Evolutionary conservation across 345 rosid species (phyloP).

Genomic region (Clarkia xantiana): DNA sequence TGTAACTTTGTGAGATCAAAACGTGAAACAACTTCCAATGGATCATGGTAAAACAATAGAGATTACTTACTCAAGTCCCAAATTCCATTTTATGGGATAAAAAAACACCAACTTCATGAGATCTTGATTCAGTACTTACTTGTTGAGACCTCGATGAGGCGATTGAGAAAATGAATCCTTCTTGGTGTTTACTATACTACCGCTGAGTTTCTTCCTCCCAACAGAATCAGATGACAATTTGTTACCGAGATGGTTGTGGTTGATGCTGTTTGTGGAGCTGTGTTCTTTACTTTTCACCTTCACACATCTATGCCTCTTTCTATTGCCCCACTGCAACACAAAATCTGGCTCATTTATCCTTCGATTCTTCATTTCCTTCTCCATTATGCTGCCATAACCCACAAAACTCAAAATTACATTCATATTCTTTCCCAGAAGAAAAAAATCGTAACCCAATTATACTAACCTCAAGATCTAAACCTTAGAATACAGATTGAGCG

Average conservation of each 20-base stretch:
- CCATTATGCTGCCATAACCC: conserved; percentile 25
- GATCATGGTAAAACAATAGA: no score
- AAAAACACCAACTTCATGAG: no score
- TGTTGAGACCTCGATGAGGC: conserved; percentile 28
- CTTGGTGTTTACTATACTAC: conserved; percentile 28
- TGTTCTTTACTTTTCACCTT: conserved; percentile 60
- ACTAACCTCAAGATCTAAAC: conserved; percentile 11
- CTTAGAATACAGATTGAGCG: neutral
- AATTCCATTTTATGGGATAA: no score
- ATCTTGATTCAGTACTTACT: conserved; percentile 20
- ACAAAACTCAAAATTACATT: neutral
- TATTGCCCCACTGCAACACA: conserved; percentile 83
- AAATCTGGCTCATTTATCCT: conserved; percentile 58
- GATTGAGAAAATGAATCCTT: conserved; percentile 40
- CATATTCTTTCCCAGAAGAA: neutral
- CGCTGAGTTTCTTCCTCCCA: conserved; percentile 40
- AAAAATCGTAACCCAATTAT: neutral
- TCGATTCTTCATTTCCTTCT: conserved; percentile 49
- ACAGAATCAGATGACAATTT: conserved; percentile 34
- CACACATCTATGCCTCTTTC: conserved; percentile 73
- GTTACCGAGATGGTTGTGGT: conserved; percentile 14
- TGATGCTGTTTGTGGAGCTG: conserved; percentile 19
- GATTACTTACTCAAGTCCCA: no score
- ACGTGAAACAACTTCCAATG: no score
- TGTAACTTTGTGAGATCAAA: no score